Evolutionary conservation across 441 rosid species (phyloP), one percentile per base, ranked within the genome.

Genomic region (Metrosideros polymorpha): DNA sequence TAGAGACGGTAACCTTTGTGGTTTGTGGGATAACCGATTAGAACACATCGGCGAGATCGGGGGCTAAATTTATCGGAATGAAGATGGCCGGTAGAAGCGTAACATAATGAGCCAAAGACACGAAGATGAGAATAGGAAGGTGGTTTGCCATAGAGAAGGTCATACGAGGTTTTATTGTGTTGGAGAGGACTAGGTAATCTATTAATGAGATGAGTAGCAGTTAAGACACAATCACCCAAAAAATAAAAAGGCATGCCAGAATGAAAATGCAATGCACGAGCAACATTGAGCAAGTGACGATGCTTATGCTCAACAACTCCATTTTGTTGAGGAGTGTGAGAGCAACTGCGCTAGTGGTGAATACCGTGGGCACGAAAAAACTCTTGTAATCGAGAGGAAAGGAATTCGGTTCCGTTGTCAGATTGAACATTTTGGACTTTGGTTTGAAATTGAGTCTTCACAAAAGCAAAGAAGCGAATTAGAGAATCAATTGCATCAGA

Each of bases 351-450:
- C 2, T 27, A 0, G 63, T 57, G 63, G 2, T 57, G 63, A 57
- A 57, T 18, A 57, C 9, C 1, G 4, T 57, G 66, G 32, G 18
- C 2, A 4, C 18, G 6, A 57, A n/a, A 3, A 57, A 2, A 57
- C 4, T n/a, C 18, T 57, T 57, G 19, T 57, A 57, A 13, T 0
- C 14, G 4, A 57, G 63, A 57, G 32, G 15, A n/a, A 57, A n/a
- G 0, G 66, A n/a, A 57, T 57, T 57, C 9, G 1, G 19, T 57
- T 3, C 0, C 2, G 0, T 13, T 13, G 12, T n/a, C 18, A 57
- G 0, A n/a, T 0, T 57, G 32, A 57, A n/a, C 18, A 57, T 57
- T 57, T 57, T 57, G 4, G 9, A 57, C 29, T 57, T 57, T 13
- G 32, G 18, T 12, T 57, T 57, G 32, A 57, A 57, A 57, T n/a